phyloP scores from a whole-genome alignment of 139 green algal genomes.

The Parachlorella kessleri region DNA sequence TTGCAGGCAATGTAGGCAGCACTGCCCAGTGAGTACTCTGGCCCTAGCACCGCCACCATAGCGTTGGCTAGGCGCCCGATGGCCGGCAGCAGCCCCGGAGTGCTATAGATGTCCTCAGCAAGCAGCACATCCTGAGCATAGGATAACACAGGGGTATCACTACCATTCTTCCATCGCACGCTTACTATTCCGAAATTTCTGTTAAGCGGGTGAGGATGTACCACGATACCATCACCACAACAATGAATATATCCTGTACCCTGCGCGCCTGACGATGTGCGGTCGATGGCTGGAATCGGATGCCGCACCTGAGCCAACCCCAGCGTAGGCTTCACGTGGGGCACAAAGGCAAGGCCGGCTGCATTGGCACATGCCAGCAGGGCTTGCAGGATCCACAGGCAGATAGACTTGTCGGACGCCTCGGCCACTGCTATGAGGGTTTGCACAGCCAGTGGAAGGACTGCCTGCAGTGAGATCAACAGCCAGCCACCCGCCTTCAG shows the following conservation, averaged over 20 bases:
- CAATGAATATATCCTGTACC: too few relatives aligned
- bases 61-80: constrained; percentile 90
- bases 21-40: constrained; percentile 79
- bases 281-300: too few relatives aligned
- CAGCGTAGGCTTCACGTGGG: constrained; percentile 66
- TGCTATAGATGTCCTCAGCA: constrained; percentile 42
- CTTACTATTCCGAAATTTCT: too few relatives aligned
- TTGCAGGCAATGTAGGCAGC: constrained; percentile 67
- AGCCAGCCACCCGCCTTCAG: too few relatives aligned
- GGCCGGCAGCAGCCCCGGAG: constrained; percentile 59
- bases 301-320: constrained; percentile 62
- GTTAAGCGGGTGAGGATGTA: too few relatives aligned
- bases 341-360: constrained; percentile 76
- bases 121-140: constrained; percentile 5
- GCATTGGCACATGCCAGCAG: constrained; percentile 75
- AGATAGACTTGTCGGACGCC: constrained; percentile 35
- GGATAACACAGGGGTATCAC: too few relatives aligned
- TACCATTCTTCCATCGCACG: too few relatives aligned
- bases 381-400: constrained; percentile 80
- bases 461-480: too few relatives aligned
- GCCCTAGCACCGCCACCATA: constrained; percentile 85
- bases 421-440: constrained; percentile 64
- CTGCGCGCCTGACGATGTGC: too few relatives aligned
- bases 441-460: constrained; percentile 41
- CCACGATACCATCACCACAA: too few relatives aligned